A percentile compares a stretch with the other conserved stretches of the same genome.
Conservation (phyloP, 1,139 yeast species). For the Taphrina communis region DNA sequence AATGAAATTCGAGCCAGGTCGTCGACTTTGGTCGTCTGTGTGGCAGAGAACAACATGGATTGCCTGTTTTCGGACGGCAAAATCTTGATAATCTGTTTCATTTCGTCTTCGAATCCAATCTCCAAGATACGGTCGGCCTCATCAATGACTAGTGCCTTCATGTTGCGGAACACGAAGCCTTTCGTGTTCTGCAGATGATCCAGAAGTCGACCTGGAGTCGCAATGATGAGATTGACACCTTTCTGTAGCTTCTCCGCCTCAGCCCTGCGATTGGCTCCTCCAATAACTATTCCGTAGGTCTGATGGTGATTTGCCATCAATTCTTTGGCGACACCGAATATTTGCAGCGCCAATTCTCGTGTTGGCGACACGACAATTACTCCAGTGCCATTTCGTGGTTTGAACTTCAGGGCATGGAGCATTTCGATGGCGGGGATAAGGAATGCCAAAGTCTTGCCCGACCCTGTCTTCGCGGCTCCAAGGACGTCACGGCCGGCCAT, state of each 20-base stretch:
- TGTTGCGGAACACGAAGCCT: conserved; percentile 91
- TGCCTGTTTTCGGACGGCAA: conserved; percentile 94
- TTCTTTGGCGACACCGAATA: conserved; percentile 95
- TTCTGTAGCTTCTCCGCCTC: conserved; percentile 92
- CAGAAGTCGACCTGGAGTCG: conserved; percentile 95
- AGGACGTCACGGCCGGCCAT: conserved; percentile 93
- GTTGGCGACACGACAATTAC: conserved; percentile 87
- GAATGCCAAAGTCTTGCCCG: conserved; percentile 96
- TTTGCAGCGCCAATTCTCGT: conserved; percentile 91
- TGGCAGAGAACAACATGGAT: conserved; percentile 95
- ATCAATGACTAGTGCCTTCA: conserved; percentile 91
- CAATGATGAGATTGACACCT: conserved; percentile 91
- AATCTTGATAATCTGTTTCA: conserved; percentile 93
- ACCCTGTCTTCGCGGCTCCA: conserved; percentile 98
- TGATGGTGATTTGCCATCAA: conserved; percentile 89
- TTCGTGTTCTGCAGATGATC: conserved; percentile 95
- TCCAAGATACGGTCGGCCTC: conserved; percentile 91
- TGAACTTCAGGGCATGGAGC: conserved; percentile 83
- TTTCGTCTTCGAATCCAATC: conserved; percentile 97
- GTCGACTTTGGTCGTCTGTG: conserved; percentile 98
- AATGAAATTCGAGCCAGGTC: conserved; percentile 96
- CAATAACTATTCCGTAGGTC: conserved; percentile 94
- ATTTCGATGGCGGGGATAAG: conserved; percentile 93
- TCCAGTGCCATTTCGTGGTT: conserved; percentile 92
- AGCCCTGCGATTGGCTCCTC: conserved; percentile 97